A percentile compares a stretch with the other conserved stretches of the same genome.
Evolutionary conservation across 2,329 filamentous ascomycete genomes (phyloP).

Genomic region (Monosporascus sp.): DNA sequence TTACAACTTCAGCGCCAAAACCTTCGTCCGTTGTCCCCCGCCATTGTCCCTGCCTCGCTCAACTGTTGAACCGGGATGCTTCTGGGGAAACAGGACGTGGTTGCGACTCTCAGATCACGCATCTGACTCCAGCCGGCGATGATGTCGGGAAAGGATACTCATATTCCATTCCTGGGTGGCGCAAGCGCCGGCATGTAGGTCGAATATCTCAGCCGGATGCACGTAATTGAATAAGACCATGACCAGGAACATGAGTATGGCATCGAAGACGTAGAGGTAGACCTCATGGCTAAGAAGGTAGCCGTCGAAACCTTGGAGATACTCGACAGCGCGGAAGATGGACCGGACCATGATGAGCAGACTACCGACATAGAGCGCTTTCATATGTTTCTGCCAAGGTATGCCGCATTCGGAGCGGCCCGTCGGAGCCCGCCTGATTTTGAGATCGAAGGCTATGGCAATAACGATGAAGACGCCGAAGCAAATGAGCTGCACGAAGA

Average conservation of each 20-base stretch:
- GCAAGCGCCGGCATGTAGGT: too few species aligned
- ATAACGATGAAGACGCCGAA: conserved; percentile 51
- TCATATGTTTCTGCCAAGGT: conserved; percentile 31
- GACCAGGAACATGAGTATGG: conserved; percentile 33
- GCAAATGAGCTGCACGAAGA: conserved; percentile 51
- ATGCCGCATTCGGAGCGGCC: neutral
- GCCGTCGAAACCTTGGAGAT: conserved; percentile 32
- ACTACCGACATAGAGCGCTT: conserved; percentile 33
- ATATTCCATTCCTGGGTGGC: too few species aligned
- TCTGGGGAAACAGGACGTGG: too few species aligned
- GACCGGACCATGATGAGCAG: conserved; percentile 37
- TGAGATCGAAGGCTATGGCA: conserved; percentile 41
- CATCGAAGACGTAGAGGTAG: conserved; percentile 36
- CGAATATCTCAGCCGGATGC: too few species aligned
- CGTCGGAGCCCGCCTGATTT: neutral
- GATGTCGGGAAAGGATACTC: too few species aligned
- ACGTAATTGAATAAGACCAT: conserved; percentile 18
- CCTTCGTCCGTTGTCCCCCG: too few species aligned
- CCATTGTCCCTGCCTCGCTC: too few species aligned
- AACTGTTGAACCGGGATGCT: too few species aligned
- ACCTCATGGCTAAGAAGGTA: conserved; percentile 36
- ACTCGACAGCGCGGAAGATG: conserved; percentile 40
- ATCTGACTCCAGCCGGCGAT: too few species aligned
- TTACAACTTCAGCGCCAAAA: too few species aligned
- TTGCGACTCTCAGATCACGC: too few species aligned